Evolutionary conservation across 768 basidiomycete genomes (phyloP).

Genomic region (Mycena metata): DNA sequence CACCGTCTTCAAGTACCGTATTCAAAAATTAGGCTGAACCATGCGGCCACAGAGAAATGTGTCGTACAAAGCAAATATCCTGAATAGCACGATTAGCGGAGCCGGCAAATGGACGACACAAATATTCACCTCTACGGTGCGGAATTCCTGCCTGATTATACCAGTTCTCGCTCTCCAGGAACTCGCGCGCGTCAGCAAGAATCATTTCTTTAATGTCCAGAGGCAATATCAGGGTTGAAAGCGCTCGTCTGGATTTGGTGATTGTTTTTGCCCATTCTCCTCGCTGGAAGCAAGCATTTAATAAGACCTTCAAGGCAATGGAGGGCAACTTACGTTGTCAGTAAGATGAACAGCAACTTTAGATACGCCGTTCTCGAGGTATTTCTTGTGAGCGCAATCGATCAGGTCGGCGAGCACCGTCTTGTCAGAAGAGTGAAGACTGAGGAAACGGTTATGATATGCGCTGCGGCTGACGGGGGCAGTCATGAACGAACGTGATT

Average conservation of each 20-base stretch:
- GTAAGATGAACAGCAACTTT: conserved; percentile 16
- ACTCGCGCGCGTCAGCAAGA: conserved; percentile 21
- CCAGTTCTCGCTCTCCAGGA: conserved; percentile 24
- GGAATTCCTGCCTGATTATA: conserved; percentile 25
- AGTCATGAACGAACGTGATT: conserved; percentile 15
- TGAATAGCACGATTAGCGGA: too few species aligned
- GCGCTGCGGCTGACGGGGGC: too few species aligned
- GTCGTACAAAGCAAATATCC: conserved; percentile 12
- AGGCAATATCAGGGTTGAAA: conserved; percentile 19
- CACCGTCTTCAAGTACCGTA: conserved; percentile 14
- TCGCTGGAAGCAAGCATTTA: too few species aligned
- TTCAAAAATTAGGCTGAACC: too few species aligned
- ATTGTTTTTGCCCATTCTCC: conserved; percentile 20
- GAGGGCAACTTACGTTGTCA: neutral
- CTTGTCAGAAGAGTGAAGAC: conserved; percentile 8
- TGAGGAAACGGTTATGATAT: neutral
- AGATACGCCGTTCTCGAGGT: neutral
- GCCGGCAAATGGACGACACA: too few species aligned
- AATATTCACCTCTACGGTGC: conserved; percentile 25
- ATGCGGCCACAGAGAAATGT: neutral
- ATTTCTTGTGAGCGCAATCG: neutral
- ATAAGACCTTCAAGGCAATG: too few species aligned
- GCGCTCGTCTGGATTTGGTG: conserved; percentile 26
- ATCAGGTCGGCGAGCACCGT: conserved; percentile 17
- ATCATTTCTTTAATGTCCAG: conserved; percentile 26